A percentile compares a stretch with the other conserved stretches of the same genome.
Evolutionary conservation across 2,329 filamentous ascomycete species (phyloP).

Genomic region (Exserohilum rostratum): DNA sequence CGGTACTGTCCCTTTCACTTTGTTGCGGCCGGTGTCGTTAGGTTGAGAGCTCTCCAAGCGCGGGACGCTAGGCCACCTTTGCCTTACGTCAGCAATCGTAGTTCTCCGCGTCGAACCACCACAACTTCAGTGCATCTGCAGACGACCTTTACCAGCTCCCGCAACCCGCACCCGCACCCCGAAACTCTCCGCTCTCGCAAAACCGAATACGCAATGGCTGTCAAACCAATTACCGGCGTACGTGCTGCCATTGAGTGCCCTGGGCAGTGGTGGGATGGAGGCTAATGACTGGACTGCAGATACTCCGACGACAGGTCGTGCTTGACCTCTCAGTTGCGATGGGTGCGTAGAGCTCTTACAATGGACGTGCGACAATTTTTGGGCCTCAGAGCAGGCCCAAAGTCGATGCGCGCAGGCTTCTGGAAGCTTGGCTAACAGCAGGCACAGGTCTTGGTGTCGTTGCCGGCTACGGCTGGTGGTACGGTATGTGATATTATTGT

Average conservation of each 20-base stretch:
- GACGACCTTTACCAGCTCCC: slow-evolving; percentile 37
- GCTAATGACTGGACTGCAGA: slow-evolving; percentile 54
- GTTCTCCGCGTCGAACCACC: slow-evolving; percentile 36
- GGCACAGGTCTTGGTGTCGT: slow-evolving; percentile 64
- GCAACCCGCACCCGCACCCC: slow-evolving; percentile 34
- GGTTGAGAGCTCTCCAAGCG: slow-evolving; percentile 25
- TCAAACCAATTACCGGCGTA: slow-evolving; percentile 61
- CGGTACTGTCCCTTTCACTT: slow-evolving; percentile 23
- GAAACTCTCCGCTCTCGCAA: slow-evolving; percentile 38
- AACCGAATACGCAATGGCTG: slow-evolving; percentile 45
- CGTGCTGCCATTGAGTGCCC: slow-evolving; percentile 44
- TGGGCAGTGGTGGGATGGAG: slow-evolving; percentile 15
- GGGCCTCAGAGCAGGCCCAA: neutral
- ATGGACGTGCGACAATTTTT: neutral
- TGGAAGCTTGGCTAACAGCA: slow-evolving; percentile 32
- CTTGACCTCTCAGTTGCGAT: slow-evolving; percentile 70
- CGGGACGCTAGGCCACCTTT: slow-evolving; percentile 18
- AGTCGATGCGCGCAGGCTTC: slow-evolving; percentile 4
- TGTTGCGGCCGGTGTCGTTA: slow-evolving; percentile 7
- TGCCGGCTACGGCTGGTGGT: slow-evolving; percentile 71
- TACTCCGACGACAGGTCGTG: slow-evolving; percentile 69
- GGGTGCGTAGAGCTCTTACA: slow-evolving; percentile 56
- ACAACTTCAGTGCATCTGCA: slow-evolving; percentile 34
- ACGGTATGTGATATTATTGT: slow-evolving; percentile 56
- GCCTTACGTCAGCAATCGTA: slow-evolving; percentile 13